Base-by-base conservation (phyloP, 768 basidiomycete species). In the Trametes cubensis region DNA sequence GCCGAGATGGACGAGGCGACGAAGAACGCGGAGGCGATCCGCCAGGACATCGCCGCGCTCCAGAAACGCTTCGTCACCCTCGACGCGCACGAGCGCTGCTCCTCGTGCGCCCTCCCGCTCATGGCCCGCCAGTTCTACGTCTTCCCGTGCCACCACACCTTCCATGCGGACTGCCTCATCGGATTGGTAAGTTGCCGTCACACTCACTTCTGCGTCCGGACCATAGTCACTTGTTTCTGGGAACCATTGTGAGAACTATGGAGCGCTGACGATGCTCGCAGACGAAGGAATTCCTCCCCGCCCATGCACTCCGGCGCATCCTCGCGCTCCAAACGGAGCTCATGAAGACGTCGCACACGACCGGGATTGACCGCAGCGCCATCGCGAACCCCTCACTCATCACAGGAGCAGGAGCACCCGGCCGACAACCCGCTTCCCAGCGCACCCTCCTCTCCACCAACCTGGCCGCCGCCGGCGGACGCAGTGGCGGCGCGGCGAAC, bases 111-210 rank as follows among this genome's bases (percentile, higher is more conserved):
- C 8, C 81, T 84, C 63, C 78, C 86, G 39, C 80, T 99, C 53
- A 76, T 98, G 55, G 89, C 86, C 23, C 80, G 96, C 66, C 96
- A 98, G 70, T 98, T 98, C 74, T 99, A 99, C 75, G 94, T 96
- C 49, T 99, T 99, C 77, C 97, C 97, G 46, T 98, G 97, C 75
- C 93, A 95, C 69, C 97, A 99, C 73, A 85, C 87, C 17, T 98
- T 98, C 84, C 97, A 98, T 76, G 94, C 94, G 6, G 96, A 99
- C 72, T 98, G 97, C 77, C 80, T 98, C 56, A 95, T 99, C 73
- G 86, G 89, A 26, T 79, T 97, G 83, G 97, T 98, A 70, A 71
- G 93, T 78, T 18, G 10, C 14, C 21, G 20, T 20, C 10, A 21
- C 20, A 2, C 6, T 14, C 46, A 20, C 66, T 51, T 56, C 11